These are phyloP conservation scores for Linum trigynum DNA, from an alignment of 345 rosid genomes.

Conservation along the genomic window DNA sequence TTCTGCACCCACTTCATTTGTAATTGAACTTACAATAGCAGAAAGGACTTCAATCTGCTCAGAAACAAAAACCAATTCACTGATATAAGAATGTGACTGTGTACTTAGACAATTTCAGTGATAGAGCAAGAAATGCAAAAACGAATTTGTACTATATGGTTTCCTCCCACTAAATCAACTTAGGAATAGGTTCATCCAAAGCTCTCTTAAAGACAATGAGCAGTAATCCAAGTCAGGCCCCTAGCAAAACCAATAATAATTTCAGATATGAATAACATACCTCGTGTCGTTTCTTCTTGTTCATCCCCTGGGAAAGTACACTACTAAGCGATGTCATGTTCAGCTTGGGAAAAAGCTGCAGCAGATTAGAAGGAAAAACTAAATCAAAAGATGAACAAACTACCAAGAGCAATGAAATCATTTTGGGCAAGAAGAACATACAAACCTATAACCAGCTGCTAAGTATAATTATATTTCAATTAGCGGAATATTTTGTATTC, in stretches of 20 bases:
- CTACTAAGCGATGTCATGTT: conserved; percentile 36
- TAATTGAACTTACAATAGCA: conserved; percentile 55
- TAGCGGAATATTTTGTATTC: too few relatives aligned
- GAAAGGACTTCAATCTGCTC: conserved; percentile 83
- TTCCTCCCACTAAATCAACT: not conserved
- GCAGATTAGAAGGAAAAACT: conserved; percentile 1
- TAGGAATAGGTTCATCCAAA: not conserved
- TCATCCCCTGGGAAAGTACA: conserved; percentile 92
- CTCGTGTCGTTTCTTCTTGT: conserved; percentile 81
- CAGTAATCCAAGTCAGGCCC: too few relatives aligned
- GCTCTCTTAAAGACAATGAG: not conserved
- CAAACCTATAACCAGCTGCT: too few relatives aligned
- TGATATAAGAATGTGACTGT: not conserved
- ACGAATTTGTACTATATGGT: not conserved
- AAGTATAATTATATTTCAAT: too few relatives aligned
- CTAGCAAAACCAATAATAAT: not conserved
- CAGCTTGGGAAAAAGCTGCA: conserved; percentile 48
- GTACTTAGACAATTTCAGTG: not conserved
- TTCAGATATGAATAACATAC: conserved; percentile 21
- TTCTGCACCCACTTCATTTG: conserved; percentile 40
- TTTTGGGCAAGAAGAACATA: not conserved
- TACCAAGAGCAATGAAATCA: not conserved
- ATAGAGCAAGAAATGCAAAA: not conserved
- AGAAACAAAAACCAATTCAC: not conserved
- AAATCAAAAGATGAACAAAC: not conserved